Evolutionary conservation across 495 filamentous ascomycete genomes (phyloP).

Genomic region (Evernia prunastri): DNA sequence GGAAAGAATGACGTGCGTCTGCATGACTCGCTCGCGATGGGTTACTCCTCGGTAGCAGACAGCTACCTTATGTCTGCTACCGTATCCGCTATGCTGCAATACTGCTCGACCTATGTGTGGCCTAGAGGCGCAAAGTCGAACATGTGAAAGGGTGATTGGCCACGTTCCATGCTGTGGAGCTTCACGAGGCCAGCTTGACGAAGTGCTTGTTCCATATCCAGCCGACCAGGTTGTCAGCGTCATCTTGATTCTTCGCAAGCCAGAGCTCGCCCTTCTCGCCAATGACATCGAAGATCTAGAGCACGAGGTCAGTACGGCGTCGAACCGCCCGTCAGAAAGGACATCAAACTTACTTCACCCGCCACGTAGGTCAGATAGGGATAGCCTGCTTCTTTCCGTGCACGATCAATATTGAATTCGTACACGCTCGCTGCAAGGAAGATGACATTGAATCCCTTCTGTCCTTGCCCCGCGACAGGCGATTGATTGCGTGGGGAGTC

Average conservation of each 20-base stretch:
- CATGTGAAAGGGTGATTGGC: background rate
- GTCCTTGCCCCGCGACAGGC: conserved; percentile 27
- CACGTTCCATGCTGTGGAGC: background rate
- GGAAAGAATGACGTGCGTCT: background rate
- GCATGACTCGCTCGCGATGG: background rate
- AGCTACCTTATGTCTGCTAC: background rate
- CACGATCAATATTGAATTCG: conserved; percentile 90
- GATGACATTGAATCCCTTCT: conserved; percentile 48
- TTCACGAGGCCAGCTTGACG: conserved; percentile 55
- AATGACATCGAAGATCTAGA: conserved; percentile 73
- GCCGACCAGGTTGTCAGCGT: conserved; percentile 66
- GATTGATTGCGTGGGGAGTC: conserved; percentile 46
- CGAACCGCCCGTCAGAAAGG: background rate
- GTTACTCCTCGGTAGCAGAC: background rate
- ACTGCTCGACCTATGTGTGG: background rate
- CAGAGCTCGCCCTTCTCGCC: conserved; percentile 95
- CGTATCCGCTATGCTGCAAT: background rate
- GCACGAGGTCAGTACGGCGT: conserved; percentile 21
- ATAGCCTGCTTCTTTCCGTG: conserved; percentile 88
- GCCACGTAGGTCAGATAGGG: conserved; percentile 93
- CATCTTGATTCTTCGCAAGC: conserved; percentile 96
- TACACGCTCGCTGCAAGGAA: conserved; percentile 93
- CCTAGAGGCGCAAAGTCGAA: background rate
- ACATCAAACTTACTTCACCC: conserved; percentile 57
- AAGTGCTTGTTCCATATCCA: conserved; percentile 99